Percentiles rank a stretch among this genome's conserved stretches.
These are phyloP conservation scores for Podila horticola DNA, from an alignment of 192 early-diverging fungal genomes.

Conservation along the genomic window DNA sequence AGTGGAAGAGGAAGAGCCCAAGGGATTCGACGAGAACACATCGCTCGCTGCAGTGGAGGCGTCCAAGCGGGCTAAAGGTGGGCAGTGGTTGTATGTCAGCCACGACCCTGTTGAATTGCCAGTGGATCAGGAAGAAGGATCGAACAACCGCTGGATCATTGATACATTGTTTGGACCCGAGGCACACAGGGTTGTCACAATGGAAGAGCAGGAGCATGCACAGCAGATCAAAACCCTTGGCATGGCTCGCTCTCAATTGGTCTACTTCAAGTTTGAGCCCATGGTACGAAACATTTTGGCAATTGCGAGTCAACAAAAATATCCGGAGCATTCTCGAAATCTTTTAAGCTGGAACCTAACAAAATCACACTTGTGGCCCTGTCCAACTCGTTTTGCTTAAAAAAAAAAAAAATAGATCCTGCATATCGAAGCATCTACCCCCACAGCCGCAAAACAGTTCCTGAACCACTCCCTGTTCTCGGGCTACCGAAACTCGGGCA, in stretches of 20 bases:
- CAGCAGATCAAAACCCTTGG: neutral
- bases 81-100: slow-evolving; percentile 61
- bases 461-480: slow-evolving; percentile 53
- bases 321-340: neutral
- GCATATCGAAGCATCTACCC: slow-evolving; percentile 61
- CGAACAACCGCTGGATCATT: slow-evolving; percentile 29
- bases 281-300: slow-evolving; percentile 52
- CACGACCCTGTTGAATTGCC: slow-evolving; percentile 56
- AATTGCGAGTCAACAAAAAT: neutral
- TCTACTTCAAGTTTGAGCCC: slow-evolving; percentile 67
- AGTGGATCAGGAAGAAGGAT: slow-evolving; percentile 9
- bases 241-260: slow-evolving; percentile 38
- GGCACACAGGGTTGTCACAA: slow-evolving; percentile 24
- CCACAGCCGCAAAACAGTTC: slow-evolving; percentile 58
- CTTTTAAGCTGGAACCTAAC: neutral
- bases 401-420: slow-evolving; percentile 46
- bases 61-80: slow-evolving; percentile 49
- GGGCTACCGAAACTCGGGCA: slow-evolving; percentile 64
- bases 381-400: neutral
- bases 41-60: slow-evolving; percentile 29
- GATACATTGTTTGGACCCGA: slow-evolving; percentile 48
- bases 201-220: slow-evolving; percentile 20
- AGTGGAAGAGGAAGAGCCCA: slow-evolving; percentile 18
- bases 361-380: neutral
- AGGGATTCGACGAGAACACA: slow-evolving; percentile 33